Evolutionary conservation across 1,139 yeast genomes (phyloP), one percentile per base, ranked within the genome.

Genomic region (Taphrina communis): DNA sequence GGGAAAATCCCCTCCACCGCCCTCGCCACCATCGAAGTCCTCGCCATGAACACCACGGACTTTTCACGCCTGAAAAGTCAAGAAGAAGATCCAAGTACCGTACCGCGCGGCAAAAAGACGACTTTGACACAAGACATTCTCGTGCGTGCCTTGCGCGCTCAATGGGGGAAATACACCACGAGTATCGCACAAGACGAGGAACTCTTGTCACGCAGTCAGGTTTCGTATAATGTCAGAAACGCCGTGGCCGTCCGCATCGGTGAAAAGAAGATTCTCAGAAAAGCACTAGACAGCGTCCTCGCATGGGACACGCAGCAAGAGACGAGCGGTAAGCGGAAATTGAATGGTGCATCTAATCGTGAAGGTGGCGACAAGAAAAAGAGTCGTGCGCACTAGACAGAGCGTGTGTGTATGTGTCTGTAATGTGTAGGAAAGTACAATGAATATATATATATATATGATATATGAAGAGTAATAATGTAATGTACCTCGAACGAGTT

Each of bases 171-270:
- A 62, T 73, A 73, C 66, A 52, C 65, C 25, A 58, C 71, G 17
- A 71, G 67, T 42, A 52, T 69, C 44, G 68, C 66, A 25, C 67
- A 71, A 11, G 74, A 71, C 41, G 73, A 72, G 59, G 70, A 69
- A 25, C 25, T 71, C 65, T 48, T 69, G 12, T 51, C 58, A 19
- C 72, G 65, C 21, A 50, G 68, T 19, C 51, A 42, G 12, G n/a
- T 44, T 25, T 50, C 67, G 19, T 50, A 52, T 42, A 71, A 71
- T 52, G 35, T 63, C 46, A 57, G 73, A 9, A 70, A 70, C 51
- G 72, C 73, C 21, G 52, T 71, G 51, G 69, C 62, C 36, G 74
- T 73, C 35, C 60, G 74, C 25, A 21, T 71, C 14, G 65, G 69
- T 21, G 72, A 70, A 41, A 72, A 72, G 67, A 62, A 68, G 7